A percentile compares a stretch with the other conserved stretches of the same genome.
phyloP scores from a whole-genome alignment of 192 early-diverging fungal genomes.

The Entomortierella parvispora region DNA sequence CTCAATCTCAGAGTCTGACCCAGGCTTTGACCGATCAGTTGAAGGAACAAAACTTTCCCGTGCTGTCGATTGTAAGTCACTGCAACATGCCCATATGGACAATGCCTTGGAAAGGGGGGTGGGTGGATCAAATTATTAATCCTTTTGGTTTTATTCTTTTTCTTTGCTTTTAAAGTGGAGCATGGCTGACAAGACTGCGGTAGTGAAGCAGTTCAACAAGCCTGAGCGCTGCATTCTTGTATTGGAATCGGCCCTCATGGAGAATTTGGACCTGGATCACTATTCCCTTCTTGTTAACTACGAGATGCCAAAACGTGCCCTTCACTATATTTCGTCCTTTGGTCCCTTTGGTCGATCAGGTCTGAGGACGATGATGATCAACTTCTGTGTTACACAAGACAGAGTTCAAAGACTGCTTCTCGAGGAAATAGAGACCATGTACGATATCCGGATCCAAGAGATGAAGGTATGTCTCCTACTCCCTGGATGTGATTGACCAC shows the following conservation, averaged over 20 bases:
- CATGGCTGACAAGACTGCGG: conserved; percentile 48
- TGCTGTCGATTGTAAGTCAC: conserved; percentile 30
- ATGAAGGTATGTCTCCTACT: conserved; percentile 22
- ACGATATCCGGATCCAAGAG: conserved; percentile 40
- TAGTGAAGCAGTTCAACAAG: conserved; percentile 29
- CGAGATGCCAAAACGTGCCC: conserved; percentile 33
- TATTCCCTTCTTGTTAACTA: conserved; percentile 49
- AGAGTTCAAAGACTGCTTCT: conserved; percentile 15
- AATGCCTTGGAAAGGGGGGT: not conserved
- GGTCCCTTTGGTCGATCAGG: conserved; percentile 48
- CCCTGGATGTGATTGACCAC: not conserved
- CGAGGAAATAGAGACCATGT: conserved; percentile 27
- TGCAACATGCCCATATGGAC: not conserved
- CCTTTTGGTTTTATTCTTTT: not conserved
- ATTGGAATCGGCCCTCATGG: conserved; percentile 31
- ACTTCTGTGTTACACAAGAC: conserved; percentile 23
- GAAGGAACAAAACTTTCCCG: conserved; percentile 24
- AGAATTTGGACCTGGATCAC: conserved; percentile 42
- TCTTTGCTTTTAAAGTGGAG: conserved; percentile 30
- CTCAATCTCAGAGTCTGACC: conserved; percentile 44
- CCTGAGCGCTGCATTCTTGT: conserved; percentile 43
- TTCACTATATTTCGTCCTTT: conserved; percentile 38
- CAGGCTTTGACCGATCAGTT: conserved; percentile 24
- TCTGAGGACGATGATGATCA: conserved; percentile 36
- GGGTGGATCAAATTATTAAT: not conserved